Conservation (phyloP, 352 stramenopile genomes). For the Peronospora destructor region DNA sequence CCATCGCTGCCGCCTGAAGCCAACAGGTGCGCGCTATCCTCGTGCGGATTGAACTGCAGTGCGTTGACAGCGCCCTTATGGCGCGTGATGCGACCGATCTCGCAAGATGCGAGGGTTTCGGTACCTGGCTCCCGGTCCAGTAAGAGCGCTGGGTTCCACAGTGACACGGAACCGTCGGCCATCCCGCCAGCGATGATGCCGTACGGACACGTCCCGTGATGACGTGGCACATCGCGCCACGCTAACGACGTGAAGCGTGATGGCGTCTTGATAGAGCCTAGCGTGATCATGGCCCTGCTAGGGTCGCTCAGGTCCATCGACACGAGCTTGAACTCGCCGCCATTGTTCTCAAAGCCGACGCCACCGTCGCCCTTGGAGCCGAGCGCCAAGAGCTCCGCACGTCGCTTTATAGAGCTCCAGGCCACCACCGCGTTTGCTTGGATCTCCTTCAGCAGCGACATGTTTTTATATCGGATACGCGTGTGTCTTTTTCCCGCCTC, state of each 20-base stretch:
- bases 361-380: slow-evolving; percentile 92
- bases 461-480: slow-evolving; percentile 21
- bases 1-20: slow-evolving; percentile 91
- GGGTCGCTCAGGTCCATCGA: slow-evolving; percentile 86
- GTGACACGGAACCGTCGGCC: slow-evolving; percentile 92
- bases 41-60: slow-evolving; percentile 94
- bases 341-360: slow-evolving; percentile 95
- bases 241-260: slow-evolving; percentile 91
- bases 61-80: slow-evolving; percentile 90
- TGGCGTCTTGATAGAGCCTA: slow-evolving; percentile 86
- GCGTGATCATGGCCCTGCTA: slow-evolving; percentile 55
- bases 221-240: slow-evolving; percentile 85
- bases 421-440: slow-evolving; percentile 83
- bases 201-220: slow-evolving; percentile 70
- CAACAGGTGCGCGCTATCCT: slow-evolving; percentile 87
- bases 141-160: slow-evolving; percentile 93
- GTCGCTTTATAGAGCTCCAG: slow-evolving; percentile 79
- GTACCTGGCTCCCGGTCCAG: slow-evolving; percentile 51
- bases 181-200: slow-evolving; percentile 95
- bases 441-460: slow-evolving; percentile 89
- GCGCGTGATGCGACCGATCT: slow-evolving; percentile 73
- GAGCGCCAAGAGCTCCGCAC: slow-evolving; percentile 75
- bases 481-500: not conserved
- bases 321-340: slow-evolving; percentile 95
- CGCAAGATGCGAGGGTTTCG: slow-evolving; percentile 32